Percentiles rank a stretch among this genome's conserved stretches.
These are phyloP conservation scores for Rhazya stricta DNA, from an alignment of 257 asterid species.

Conservation along the genomic window DNA sequence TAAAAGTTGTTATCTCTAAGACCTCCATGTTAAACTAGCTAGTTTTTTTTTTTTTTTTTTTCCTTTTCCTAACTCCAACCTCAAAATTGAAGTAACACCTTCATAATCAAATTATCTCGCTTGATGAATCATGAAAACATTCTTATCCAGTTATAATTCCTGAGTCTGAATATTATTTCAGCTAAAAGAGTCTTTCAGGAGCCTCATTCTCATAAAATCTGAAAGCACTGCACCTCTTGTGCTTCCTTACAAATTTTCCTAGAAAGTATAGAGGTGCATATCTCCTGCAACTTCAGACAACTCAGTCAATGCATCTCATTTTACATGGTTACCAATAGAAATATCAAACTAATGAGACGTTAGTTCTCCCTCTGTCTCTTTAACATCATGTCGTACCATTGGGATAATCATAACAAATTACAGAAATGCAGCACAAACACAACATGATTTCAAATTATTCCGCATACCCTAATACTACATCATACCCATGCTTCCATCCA, in stretches of 20 bases:
- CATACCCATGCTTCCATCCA: constrained; percentile 99
- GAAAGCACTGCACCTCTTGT: not conserved
- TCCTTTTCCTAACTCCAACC: too few species aligned
- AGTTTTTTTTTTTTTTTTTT: too few species aligned
- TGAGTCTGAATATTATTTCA: not conserved
- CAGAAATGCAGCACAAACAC: constrained; percentile 11
- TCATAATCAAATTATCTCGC: not conserved
- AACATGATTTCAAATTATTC: constrained; percentile 23
- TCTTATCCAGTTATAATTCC: not conserved
- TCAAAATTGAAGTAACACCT: not conserved
- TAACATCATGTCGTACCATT: constrained; percentile 9
- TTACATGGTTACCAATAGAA: not conserved
- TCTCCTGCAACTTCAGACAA: not conserved
- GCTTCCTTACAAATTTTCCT: not conserved
- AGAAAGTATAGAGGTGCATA: not conserved
- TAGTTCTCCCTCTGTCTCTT: not conserved
- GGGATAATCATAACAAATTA: not conserved
- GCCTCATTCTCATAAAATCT: not conserved
- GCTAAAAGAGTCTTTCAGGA: not conserved
- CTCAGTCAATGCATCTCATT: not conserved
- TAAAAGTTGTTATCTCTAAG: not conserved
- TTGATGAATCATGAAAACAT: not conserved
- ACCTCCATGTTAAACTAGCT: not conserved
- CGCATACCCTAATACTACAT: constrained; percentile 73
- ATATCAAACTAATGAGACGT: not conserved